A percentile compares a stretch with the other conserved stretches of the same genome.
Conservation (phyloP, 768 basidiomycete genomes). For the Naganishia randhawae region DNA sequence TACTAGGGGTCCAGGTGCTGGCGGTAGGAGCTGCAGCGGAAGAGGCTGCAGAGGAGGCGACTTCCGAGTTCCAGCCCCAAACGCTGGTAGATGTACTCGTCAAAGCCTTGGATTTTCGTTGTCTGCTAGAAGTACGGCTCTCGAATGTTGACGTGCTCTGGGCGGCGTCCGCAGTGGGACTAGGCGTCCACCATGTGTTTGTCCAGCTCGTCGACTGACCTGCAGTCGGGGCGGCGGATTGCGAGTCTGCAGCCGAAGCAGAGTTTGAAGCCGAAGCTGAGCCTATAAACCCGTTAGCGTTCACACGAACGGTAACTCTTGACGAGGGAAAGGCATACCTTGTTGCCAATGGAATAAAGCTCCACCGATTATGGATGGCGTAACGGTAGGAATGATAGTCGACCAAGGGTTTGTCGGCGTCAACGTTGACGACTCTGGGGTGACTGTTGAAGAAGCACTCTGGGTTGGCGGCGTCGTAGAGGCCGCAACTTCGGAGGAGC, state of each 20-base stretch:
- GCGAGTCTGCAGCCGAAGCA: background rate
- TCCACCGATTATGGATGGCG: background rate
- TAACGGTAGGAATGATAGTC: background rate
- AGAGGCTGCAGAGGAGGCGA: background rate
- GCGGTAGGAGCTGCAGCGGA: background rate
- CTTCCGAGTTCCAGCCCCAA: background rate
- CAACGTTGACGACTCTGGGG: background rate
- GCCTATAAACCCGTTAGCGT: too few species aligned
- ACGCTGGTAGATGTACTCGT: background rate
- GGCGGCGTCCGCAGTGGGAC: background rate
- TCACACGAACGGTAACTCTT: too few species aligned
- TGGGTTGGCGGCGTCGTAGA: background rate
- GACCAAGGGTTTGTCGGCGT: constrained; percentile 7
- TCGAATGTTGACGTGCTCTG: background rate
- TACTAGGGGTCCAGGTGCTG: background rate
- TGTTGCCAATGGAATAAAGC: constrained; percentile 17
- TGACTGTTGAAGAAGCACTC: background rate
- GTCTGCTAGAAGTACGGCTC: background rate
- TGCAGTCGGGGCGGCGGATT: background rate
- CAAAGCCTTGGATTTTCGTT: background rate
- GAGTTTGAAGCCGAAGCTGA: background rate
- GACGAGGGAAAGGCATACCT: background rate
- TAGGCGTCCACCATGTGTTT: constrained; percentile 10
- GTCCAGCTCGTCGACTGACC: background rate
- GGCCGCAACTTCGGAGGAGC: background rate